Base-by-base conservation (phyloP, 2,329 filamentous ascomycete genomes). In the Sporothrix luriei region DNA sequence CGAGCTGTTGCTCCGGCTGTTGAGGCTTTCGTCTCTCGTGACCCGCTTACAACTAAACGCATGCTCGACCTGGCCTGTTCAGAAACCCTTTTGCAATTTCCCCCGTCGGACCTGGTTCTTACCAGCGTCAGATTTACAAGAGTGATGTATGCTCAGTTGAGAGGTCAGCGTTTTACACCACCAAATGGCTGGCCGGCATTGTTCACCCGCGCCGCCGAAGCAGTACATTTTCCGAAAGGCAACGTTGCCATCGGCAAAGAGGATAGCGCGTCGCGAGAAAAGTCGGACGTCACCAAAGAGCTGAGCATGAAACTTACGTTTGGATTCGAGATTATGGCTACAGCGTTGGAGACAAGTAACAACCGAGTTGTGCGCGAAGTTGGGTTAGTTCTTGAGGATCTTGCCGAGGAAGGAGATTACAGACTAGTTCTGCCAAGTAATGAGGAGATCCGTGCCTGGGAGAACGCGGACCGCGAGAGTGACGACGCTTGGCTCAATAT, bases 401-500 rank as follows among this genome's bases (percentile, higher is more conserved):
- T 96, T 1, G 84, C 88, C 10, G 87, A 88, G 68, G 93, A 92
- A 2, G 90, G 93, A 14, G 87, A 89, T 33, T 75, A 76, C 38
- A n/a, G 16, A 1, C 75, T 77, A 5, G 74, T 74, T 33, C 81
- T 98, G 0, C 94, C 95, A 0, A 87, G 84, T 0, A 85, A 97
- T 74, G 79, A 83, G 0, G 91, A 94, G n/a, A 92, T 98, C 11
- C 78, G 79, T 33, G 75, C 77, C 1, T 98, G 95, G 94, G 82
- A 84, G 48, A 79, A 84, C 40, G 76, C 77, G 2, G 79, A 82
- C 40, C 84, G 82, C n/a, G 87, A 94, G 65, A 94, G 98, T 71
- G 88, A 93, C 74, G 95, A 98, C 75, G 85, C 87, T 26, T 99
- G 95, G 95, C 83, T 99, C 73, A 90, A 98, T 74, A 96, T 99